Evolutionary conservation across 2,329 filamentous ascomycete species (phyloP).

Genomic region (Curvularia eragrostidis): DNA sequence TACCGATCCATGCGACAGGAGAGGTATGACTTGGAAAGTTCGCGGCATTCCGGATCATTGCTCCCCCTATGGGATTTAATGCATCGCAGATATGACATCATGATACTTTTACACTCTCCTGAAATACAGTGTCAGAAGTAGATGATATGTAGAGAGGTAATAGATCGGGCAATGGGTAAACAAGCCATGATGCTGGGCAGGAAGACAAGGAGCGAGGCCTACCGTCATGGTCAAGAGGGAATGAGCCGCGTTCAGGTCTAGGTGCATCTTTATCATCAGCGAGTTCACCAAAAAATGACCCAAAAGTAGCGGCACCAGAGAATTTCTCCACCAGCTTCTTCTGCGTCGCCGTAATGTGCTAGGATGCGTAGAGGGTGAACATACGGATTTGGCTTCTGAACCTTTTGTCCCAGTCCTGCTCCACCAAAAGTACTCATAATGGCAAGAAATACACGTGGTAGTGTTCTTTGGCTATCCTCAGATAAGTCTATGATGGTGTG

Average conservation of each 20-base stretch:
- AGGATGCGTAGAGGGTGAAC: conserved; percentile 33
- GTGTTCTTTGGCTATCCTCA: not conserved
- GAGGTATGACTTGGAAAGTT: conserved; percentile 86
- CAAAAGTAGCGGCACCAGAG: no score
- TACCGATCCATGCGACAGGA: conserved; percentile 94
- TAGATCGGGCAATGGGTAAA: not conserved
- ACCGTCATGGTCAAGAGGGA: conserved; percentile 95
- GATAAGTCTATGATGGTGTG: not conserved
- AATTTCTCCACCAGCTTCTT: no score
- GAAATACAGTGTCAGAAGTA: conserved; percentile 29
- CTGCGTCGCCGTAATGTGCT: not conserved
- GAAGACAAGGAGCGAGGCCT: conserved; percentile 23
- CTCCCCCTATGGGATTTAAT: conserved; percentile 83
- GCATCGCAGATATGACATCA: conserved; percentile 83
- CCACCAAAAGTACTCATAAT: conserved; percentile 71
- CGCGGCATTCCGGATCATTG: conserved; percentile 85
- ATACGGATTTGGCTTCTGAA: conserved; percentile 73
- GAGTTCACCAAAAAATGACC: no score
- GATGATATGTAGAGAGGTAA: not conserved
- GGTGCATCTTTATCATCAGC: conserved; percentile 22
- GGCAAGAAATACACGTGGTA: not conserved
- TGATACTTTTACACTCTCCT: conserved; percentile 94
- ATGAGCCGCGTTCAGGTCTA: conserved; percentile 89
- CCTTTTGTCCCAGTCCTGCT: conserved; percentile 69
- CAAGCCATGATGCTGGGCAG: conserved; percentile 55